Conservation (phyloP, 2,329 filamentous ascomycete genomes). For the Cladosporium sp. region DNA sequence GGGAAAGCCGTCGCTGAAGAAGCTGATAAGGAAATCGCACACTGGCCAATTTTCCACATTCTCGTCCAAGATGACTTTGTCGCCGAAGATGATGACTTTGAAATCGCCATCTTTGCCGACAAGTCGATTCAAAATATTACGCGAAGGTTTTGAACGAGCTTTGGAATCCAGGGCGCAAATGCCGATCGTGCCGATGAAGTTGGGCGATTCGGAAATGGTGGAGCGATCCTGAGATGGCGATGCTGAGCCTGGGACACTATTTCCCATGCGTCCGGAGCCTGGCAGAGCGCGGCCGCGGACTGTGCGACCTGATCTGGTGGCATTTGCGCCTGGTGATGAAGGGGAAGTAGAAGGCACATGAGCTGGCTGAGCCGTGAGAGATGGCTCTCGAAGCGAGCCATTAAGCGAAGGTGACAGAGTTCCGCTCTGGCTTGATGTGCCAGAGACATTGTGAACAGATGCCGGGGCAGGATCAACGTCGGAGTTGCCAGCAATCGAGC, state of each 20-base stretch:
- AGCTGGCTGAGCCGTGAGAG: not conserved
- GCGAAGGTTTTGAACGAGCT: slow-evolving; percentile 90
- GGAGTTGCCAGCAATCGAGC: slow-evolving; percentile 39
- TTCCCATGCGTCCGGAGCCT: slow-evolving; percentile 71
- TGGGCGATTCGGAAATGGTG: slow-evolving; percentile 49
- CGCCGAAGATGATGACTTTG: slow-evolving; percentile 94
- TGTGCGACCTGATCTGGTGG: slow-evolving; percentile 19
- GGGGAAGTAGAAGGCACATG: slow-evolving; percentile 51
- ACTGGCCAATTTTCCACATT: slow-evolving; percentile 94
- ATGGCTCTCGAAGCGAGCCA: slow-evolving; percentile 11
- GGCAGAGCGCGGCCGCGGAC: slow-evolving; percentile 38
- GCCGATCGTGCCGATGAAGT: slow-evolving; percentile 64
- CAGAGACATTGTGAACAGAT: slow-evolving; percentile 38
- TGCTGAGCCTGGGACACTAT: slow-evolving; percentile 73
- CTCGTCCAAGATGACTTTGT: slow-evolving; percentile 98
- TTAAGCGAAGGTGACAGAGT: slow-evolving; percentile 34
- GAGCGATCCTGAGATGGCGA: slow-evolving; percentile 68
- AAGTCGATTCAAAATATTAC: slow-evolving; percentile 89
- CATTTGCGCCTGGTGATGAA: slow-evolving; percentile 34
- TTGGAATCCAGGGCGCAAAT: slow-evolving; percentile 95
- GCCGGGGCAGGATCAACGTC: slow-evolving; percentile 41
- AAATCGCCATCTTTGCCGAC: slow-evolving; percentile 90
- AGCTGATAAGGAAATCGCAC: slow-evolving; percentile 94
- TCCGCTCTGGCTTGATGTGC: slow-evolving; percentile 40
- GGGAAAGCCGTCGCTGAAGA: slow-evolving; percentile 96